Evolutionary conservation across 2,329 filamentous ascomycete species (phyloP).

Genomic region (Chrysoporthe austroafricana): DNA sequence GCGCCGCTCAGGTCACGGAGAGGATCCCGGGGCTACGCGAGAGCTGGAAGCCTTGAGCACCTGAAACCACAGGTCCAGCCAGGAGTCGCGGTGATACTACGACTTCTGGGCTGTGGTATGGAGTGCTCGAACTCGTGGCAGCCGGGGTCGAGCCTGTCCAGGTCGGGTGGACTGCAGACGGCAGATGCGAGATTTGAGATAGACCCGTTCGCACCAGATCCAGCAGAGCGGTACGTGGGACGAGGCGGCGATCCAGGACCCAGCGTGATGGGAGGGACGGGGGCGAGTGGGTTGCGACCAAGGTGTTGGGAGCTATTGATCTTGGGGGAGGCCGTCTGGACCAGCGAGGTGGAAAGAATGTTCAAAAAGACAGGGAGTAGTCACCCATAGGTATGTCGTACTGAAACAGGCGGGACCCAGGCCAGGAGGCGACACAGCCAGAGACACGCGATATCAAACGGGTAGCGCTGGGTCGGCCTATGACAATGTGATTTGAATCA

Average conservation of each 20-base stretch:
- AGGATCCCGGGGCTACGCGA: not conserved
- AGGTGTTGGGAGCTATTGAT: conserved; percentile 4
- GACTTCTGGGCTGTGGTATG: conserved; percentile 11
- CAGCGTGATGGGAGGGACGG: conserved; percentile 2
- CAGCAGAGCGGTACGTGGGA: conserved; percentile 13
- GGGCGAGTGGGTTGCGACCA: conserved; percentile 4
- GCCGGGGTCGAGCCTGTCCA: conserved; percentile 10
- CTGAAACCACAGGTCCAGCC: not conserved
- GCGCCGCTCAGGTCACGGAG: conserved; percentile 6
- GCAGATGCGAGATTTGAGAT: conserved; percentile 13
- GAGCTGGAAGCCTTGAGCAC: not conserved
- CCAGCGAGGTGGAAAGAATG: not conserved
- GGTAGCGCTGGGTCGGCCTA: not conserved
- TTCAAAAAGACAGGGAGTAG: not conserved
- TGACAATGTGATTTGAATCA: not conserved
- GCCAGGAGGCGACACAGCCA: conserved; percentile 5
- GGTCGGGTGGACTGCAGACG: conserved; percentile 5
- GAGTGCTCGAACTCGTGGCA: conserved; percentile 1
- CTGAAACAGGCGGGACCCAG: conserved; percentile 4
- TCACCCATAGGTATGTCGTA: not conserved
- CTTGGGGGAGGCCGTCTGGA: not conserved
- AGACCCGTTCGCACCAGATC: conserved; percentile 16
- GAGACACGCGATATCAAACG: conserved; percentile 4
- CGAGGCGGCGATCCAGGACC: conserved; percentile 10
- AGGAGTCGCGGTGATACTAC: not conserved